Percentiles rank a stretch among this genome's conserved stretches.
Conservation (phyloP, 208 protist genomes). For the Crithidia brevicula region DNA sequence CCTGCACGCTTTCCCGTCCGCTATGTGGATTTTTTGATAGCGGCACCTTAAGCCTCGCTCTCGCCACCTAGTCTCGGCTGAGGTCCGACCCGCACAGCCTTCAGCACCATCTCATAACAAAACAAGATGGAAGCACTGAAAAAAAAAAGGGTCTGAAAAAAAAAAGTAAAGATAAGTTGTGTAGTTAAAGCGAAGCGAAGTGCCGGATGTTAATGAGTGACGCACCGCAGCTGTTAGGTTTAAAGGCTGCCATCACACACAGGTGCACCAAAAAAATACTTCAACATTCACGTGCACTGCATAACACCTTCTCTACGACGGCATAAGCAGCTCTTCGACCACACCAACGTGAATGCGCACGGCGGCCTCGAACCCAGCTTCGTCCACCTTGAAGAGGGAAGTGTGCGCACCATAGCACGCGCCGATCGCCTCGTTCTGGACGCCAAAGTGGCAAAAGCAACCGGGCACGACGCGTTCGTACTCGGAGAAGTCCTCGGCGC, state of each 20-base stretch:
- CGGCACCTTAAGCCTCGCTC: too few species aligned
- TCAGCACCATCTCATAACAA: too few species aligned
- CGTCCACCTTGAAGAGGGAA: constrained; percentile 55
- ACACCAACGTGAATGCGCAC: constrained; percentile 53
- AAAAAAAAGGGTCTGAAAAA: neutral
- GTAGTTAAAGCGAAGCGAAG: too few species aligned
- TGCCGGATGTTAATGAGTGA: too few species aligned
- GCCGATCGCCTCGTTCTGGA: constrained; percentile 27
- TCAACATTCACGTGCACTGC: too few species aligned
- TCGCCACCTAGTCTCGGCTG: too few species aligned
- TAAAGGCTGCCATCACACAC: too few species aligned
- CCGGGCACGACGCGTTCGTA: constrained; percentile 59
- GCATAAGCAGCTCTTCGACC: constrained; percentile 54
- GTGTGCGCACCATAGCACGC: constrained; percentile 44
- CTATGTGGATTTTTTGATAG: too few species aligned
- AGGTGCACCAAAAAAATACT: too few species aligned
- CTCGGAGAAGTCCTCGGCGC: constrained; percentile 69
- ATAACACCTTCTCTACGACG: neutral
- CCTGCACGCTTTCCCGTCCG: too few species aligned
- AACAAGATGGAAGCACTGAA: neutral
- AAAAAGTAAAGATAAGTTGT: neutral
- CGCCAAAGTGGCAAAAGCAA: constrained; percentile 64
- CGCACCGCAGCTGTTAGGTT: too few species aligned
- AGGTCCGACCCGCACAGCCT: too few species aligned
- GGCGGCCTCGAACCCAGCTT: constrained; percentile 50